Evolutionary conservation across 1,284 basidiomycete species (phyloP), one percentile per base, ranked within the genome.

Genomic region (Microbotryum violaceum): DNA sequence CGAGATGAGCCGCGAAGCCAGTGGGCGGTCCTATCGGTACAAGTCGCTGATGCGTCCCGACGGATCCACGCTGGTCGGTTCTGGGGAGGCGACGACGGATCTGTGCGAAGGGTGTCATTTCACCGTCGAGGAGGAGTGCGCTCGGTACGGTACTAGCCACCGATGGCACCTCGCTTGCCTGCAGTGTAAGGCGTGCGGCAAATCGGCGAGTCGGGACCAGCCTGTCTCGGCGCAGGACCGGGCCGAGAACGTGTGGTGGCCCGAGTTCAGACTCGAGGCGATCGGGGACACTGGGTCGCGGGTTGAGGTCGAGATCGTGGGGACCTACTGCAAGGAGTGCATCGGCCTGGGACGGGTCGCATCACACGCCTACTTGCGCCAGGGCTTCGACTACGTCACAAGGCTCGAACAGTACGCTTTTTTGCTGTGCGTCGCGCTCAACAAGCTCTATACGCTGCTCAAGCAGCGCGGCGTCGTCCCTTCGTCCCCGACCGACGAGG

Each of bases 391-490:
- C 73, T 82, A 88, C 18, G 94, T 97, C 20, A 91, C 93, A 57
- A 82, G 94, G 64, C 78, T 99, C 69, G 94, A 99, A 78, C 94
- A 99, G 75, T 99, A 97, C 75, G 89, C 96, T 0, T 99, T 96
- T 79, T 77, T 99, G 64, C 79, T 99, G 58, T 93, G 97, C 71
- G 96, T 98, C 21, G 96, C 94, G 6, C 81, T 99, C 59, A 83
- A 93, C 68, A 83, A 94, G 71, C 79, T 99, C 58, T 97, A 92
- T 76, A 82, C 91, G 49, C 81, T 97, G 61, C 80, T 97, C 73
- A 88, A 91, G 78, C 89, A 91, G 77, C 85, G 91, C 68, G 92
- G 93, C 33, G 87, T 92, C 23, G 88, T 97, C 29, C 86, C 89
- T 46, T 78, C 86, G 52, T 85, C 85, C 18, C 85, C 87, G 64